Base-by-base conservation (phyloP, 2,329 filamentous ascomycete species). In the Truncatella angustata region DNA sequence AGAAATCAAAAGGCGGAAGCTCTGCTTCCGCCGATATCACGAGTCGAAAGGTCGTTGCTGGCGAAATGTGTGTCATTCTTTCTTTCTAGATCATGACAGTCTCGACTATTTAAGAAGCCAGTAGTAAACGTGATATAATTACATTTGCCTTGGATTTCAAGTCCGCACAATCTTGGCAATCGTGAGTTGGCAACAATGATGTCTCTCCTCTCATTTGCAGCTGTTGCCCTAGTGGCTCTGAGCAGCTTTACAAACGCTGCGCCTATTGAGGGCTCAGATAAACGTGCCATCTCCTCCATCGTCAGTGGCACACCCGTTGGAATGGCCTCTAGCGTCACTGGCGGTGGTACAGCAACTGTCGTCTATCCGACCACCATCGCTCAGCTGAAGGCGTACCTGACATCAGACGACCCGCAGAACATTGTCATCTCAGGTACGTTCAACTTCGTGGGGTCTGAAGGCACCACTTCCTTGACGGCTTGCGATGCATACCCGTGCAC, bases 371-470 rank as follows among this genome's bases (percentile, higher is more conserved):
- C 60, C 32, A 70, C 68, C 42, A 76, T 67, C 40, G 69, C 65
- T 35, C 68, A 82, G 71, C 72, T 81, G 53, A 74, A 73, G 63
- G 71, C 69, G 37, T 80, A 78, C 66, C 70, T 81, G 23, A 67
- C 67, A 4, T 75, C 79, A 56, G 63, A 63, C 40, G 62, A 69
- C 26, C 58, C 77, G 30, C 71, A 76, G 24, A 73, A 75, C 50
- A 80, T 81, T 51, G 72, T 81, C 39, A 65, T 81, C 43, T 70
- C 72, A 61, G 74, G 77, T 50, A 64, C 65, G 52, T 70, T 70
- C 56, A 68, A 76, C 61, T 78, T 74, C 67, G 71, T 63, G 12
- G 70, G 67, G 28, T 71, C 68, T n/a, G 75, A 78, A 61, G 76
- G 76, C 24, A 70, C 66, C 5, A 68, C 65, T 6, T 74, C 68